Evolutionary conservation across 2,329 filamentous ascomycete genomes (phyloP).

Genomic region (Cercospora sp.): DNA sequence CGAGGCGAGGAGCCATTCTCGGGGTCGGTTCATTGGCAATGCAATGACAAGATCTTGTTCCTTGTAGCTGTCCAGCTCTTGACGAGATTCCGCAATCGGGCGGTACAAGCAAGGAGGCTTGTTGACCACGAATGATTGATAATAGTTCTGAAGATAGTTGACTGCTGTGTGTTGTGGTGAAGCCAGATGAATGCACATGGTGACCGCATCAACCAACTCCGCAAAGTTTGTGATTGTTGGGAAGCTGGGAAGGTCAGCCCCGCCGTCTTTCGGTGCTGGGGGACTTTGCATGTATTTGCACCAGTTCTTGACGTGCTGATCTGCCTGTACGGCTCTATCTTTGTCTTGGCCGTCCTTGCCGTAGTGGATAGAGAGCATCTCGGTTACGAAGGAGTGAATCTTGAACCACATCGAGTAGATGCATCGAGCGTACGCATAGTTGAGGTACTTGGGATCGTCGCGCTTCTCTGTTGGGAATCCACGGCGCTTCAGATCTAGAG

Average conservation of each 20-base stretch:
- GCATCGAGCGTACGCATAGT: conserved; percentile 53
- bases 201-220: conserved; percentile 48
- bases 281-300: conserved; percentile 41
- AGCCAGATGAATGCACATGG: conserved; percentile 56
- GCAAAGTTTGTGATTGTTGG: conserved; percentile 47
- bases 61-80: conserved; percentile 19
- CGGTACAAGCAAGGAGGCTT: conserved; percentile 46
- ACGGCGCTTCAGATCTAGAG: conserved; percentile 47
- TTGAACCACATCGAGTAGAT: conserved; percentile 49
- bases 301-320: conserved; percentile 44
- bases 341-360: conserved; percentile 37
- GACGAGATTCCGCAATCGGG: conserved; percentile 31
- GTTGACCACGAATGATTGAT: conserved; percentile 50
- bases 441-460: conserved; percentile 45
- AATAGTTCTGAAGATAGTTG: conserved; percentile 56
- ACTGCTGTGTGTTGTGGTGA: conserved; percentile 53
- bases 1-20: conserved; percentile 49
- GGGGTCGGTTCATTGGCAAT: conserved; percentile 46
- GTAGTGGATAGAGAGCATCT: conserved; percentile 22
- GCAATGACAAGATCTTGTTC: conserved; percentile 43
- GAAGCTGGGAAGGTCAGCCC: conserved; percentile 46
- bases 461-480: conserved; percentile 44
- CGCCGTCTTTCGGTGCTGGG: conserved; percentile 22
- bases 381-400: conserved; percentile 46
- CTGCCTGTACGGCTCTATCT: conserved; percentile 33